phyloP scores from a whole-genome alignment of 2,329 filamentous ascomycete genomes.

The Stemphylium beticola region DNA sequence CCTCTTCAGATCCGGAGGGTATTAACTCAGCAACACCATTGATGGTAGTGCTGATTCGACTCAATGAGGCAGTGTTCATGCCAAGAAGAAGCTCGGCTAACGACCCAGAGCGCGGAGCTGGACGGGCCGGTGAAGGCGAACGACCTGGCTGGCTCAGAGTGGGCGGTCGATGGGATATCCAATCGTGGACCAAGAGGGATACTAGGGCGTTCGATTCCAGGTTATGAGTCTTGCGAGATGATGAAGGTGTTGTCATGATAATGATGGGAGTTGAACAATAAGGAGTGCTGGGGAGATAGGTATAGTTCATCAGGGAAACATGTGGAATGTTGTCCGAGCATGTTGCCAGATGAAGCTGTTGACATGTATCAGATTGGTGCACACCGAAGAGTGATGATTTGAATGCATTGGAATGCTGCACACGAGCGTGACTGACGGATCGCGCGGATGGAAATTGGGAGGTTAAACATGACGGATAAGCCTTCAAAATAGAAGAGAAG shows the following conservation, averaged over 20 bases:
- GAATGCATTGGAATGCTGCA: background rate
- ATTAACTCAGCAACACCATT: conserved; percentile 84
- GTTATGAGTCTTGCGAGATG: conserved; percentile 81
- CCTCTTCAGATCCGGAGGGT: conserved; percentile 76
- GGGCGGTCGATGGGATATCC: conserved; percentile 90
- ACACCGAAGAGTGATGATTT: background rate
- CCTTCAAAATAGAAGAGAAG: conserved; percentile 6
- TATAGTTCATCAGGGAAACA: conserved; percentile 99
- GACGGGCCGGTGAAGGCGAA: conserved; percentile 67
- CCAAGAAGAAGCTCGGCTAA: conserved; percentile 85
- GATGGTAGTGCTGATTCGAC: conserved; percentile 90
- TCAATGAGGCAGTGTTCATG: conserved; percentile 87
- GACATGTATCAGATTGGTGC: conserved; percentile 7
- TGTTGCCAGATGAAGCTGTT: conserved; percentile 91
- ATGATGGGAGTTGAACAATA: conserved; percentile 71
- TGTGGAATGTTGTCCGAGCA: conserved; percentile 83
- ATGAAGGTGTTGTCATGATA: conserved; percentile 87
- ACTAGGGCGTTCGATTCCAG: conserved; percentile 84
- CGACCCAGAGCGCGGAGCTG: conserved; percentile 63
- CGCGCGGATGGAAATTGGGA: background rate
- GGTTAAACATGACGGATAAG: background rate
- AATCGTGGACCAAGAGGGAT: conserved; percentile 95
- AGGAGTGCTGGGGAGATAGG: conserved; percentile 80
- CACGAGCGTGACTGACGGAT: background rate
- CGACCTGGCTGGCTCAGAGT: conserved; percentile 63